Base-by-base conservation (phyloP, 805 yeast genomes). In the Lipomyces mesembrius region DNA sequence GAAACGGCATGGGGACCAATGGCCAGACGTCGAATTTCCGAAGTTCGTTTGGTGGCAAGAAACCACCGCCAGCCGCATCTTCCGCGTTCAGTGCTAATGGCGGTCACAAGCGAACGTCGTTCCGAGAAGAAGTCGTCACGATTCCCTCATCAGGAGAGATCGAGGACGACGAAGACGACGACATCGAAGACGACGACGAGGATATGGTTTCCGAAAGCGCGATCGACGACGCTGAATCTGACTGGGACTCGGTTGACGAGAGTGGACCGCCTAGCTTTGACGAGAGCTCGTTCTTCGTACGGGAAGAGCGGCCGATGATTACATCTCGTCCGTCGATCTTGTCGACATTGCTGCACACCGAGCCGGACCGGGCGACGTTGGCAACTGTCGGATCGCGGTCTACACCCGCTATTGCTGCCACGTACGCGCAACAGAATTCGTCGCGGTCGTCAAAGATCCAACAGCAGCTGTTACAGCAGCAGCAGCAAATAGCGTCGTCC, bases 241-340 rank as follows among this genome's bases (percentile, higher is more conserved):
- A 73, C 39, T 78, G 81, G 81, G 81, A 77, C 63, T 76, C 79
- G 3, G 79, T 77, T 39, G 81, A 78, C 35, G 78, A 75, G 49
- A 74, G 74, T 29, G 75, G 72, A 17, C 71, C 75, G 5, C 72
- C 76, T 1, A 59, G 70, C 35, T 72, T 73, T 62, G 79, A 75
- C 58, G 78, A 77, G 60, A 67, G 68, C 29, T 62, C 74, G 55
- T 60, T 72, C 29, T 69, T 75, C 69, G 74, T 77, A 54, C 73
- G 75, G 29, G 72, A 77, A 62, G 72, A 73, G 70, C 32, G 74
- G 69, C 57, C 75, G 68, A 20, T 77, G 74, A 25, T 70, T 59
- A 49, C 74, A 67, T 62, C 81, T 20, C 74, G 79, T 39, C 76
- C 79, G 7, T 80, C 83, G 8, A 71, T 80, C 37, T 67, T 80